phyloP scores from a whole-genome alignment of 148 eudicot genomes.

The Chenopodium quinoa region DNA sequence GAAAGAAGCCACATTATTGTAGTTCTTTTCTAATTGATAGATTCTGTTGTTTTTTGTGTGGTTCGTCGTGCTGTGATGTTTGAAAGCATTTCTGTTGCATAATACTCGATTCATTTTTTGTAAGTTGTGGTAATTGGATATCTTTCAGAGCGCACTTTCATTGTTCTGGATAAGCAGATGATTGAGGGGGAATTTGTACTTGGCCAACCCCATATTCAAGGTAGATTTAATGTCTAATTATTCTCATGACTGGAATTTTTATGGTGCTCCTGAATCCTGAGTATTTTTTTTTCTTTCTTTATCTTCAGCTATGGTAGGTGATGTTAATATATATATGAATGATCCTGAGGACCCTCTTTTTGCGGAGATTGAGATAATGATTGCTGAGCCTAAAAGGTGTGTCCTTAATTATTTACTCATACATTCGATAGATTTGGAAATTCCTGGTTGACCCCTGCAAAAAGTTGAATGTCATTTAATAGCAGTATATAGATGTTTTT shows the following conservation, averaged over 20 bases:
- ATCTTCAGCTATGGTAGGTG: conserved; percentile 75
- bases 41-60: neutral
- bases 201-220: conserved; percentile 75
- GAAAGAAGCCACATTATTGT: neutral
- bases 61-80: neutral
- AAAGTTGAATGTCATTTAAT: neutral
- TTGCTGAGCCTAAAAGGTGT: conserved; percentile 72
- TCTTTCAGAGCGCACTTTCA: conserved; percentile 77
- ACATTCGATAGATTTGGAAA: neutral
- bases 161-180: conserved; percentile 75
- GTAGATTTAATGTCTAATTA: conserved; percentile 27
- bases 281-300: neutral
- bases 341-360: conserved; percentile 71
- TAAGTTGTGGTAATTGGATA: neutral
- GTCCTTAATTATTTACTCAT: neutral
- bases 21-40: neutral
- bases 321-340: conserved; percentile 92
- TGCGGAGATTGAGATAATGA: conserved; percentile 93
- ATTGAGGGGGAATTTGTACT: conserved; percentile 51
- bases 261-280: neutral
- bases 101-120: neutral
- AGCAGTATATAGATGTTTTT: neutral
- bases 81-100: neutral
- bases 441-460: neutral
- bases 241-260: neutral